These are phyloP conservation scores for Colletotrichum echinochloae DNA, from an alignment of 2,329 filamentous ascomycete genomes.

Conservation along the genomic window DNA sequence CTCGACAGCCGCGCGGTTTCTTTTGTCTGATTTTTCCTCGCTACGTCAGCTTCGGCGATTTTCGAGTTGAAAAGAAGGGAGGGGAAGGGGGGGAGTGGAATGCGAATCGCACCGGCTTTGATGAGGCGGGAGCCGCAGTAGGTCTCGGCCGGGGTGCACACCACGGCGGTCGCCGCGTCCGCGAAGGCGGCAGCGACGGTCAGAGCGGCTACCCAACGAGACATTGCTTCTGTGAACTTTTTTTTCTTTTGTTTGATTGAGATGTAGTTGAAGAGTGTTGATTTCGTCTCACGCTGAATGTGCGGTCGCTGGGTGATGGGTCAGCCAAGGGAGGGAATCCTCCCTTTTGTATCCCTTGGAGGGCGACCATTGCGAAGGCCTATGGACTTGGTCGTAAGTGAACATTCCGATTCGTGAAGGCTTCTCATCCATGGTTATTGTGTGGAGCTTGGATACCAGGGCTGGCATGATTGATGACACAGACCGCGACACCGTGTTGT, in stretches of 20 bases:
- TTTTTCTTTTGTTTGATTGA: neutral
- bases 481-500: no score
- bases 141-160: constrained; percentile 23
- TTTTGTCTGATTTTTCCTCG: neutral
- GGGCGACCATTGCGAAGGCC: neutral
- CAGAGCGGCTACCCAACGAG: neutral
- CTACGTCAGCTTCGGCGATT: neutral
- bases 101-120: constrained; percentile 16
- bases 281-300: neutral
- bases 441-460: no score
- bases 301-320: neutral
- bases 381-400: no score
- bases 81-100: no score
- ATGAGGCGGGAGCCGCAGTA: constrained; percentile 35
- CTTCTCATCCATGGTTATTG: neutral
- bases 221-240: constrained; percentile 6
- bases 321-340: constrained; percentile 8
- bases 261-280: neutral
- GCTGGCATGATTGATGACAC: no score
- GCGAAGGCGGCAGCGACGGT: neutral
- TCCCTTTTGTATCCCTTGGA: constrained; percentile 21
- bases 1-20: constrained; percentile 15
- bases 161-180: neutral
- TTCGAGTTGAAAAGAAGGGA: neutral
- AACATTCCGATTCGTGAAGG: no score